These are phyloP conservation scores for Irpex sp. DNA, from an alignment of 1,284 basidiomycete species.

Conservation along the genomic window DNA sequence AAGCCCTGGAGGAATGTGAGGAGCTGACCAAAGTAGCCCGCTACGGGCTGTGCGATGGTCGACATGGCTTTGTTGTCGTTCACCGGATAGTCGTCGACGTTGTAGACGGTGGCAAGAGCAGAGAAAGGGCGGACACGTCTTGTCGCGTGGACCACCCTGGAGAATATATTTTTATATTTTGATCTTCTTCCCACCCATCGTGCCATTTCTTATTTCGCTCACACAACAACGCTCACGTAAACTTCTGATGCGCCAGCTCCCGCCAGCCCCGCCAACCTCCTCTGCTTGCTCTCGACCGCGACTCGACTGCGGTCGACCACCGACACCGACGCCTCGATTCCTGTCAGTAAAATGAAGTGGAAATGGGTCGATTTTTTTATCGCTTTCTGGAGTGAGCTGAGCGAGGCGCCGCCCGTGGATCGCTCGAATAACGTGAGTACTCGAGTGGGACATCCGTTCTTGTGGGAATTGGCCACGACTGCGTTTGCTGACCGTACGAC, in stretches of 20 bases:
- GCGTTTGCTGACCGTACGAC: background rate
- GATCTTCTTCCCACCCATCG: conserved; percentile 8
- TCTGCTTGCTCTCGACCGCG: background rate
- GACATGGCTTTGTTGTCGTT: conserved; percentile 25
- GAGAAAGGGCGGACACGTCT: conserved; percentile 4
- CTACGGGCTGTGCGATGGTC: conserved; percentile 41
- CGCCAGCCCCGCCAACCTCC: background rate
- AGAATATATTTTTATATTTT: background rate
- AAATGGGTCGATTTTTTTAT: background rate
- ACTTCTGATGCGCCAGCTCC: background rate
- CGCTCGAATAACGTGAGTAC: background rate
- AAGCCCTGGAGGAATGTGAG: conserved; percentile 26
- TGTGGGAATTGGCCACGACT: background rate
- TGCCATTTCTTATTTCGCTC: conserved; percentile 6
- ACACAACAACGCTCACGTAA: conserved; percentile 7
- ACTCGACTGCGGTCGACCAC: background rate
- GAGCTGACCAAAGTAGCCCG: conserved; percentile 40
- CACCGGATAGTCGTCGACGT: background rate
- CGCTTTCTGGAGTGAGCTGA: background rate
- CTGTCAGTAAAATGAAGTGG: background rate
- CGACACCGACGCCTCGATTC: background rate
- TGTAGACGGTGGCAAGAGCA: conserved; percentile 4
- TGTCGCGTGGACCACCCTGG: background rate
- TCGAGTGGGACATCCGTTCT: background rate
- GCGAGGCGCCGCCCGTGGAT: background rate